Base-by-base conservation (phyloP, 306 rosid species). In the Vicia sativa region DNA sequence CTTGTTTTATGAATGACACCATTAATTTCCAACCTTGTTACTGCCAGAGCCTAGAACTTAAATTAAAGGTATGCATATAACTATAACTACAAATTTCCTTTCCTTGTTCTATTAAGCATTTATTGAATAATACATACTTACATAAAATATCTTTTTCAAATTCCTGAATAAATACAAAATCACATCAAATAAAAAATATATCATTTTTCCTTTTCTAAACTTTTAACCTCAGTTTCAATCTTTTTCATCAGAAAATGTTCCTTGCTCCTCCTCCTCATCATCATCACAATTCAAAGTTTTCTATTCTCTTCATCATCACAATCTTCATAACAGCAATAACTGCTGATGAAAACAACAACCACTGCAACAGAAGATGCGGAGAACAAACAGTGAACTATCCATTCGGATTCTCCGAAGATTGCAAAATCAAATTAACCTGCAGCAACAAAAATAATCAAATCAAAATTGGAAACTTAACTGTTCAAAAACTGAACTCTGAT, bases 381-480 rank as follows among this genome's bases (percentile, higher is more conserved):
- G 53, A 65, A 26, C 62, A 48, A 35, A 31, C 78, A 11, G 75
- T 90, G 11, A 74, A n/a, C 0, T 82, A 80, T 62, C 97, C 99
- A 35, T 93, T 93, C 7, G 96, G 95, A 1, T 88, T 88, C 79
- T 74, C 87, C 0, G 37, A 11, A 0, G 76, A 31, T 0, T 83
- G 86, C 39, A 1, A 7, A 75, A 69, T 93, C 82, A 73, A 1
- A 56, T 71, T 93, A 14, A 61, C 16, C 60, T 90, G 96, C 72
- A 59, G 2, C 13, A 0, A 0, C 12, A 16, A 4, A 11, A 53
- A 16, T 3, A 41, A 44, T 14, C 53, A 34, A 34, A 34, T 70
- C 74, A 62, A 6, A 66, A 75, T 93, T 23, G 74, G 82, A 0
- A 48, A 72, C 4, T 77, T 86, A n/a, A 37, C 0, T 12, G 87